phyloP scores from a whole-genome alignment of 2,329 filamentous ascomycete genomes.

The Penicillium sp. region DNA sequence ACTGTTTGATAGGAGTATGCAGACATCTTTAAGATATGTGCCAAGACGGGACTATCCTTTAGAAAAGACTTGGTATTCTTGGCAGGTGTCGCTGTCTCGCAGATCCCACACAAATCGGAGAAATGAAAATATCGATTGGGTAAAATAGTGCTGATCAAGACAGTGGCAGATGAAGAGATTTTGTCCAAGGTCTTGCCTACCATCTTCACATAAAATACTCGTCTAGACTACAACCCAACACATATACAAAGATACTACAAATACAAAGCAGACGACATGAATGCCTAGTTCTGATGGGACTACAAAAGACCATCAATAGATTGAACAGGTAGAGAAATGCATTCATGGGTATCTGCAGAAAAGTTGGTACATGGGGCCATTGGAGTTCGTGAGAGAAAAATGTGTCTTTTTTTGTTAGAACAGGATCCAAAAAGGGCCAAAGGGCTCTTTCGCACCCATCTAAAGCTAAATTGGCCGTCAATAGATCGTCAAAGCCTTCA shows the following conservation, averaged over 20 bases:
- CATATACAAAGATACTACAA: neutral
- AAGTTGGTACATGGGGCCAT: conserved; percentile 32
- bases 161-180: neutral
- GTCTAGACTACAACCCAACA: neutral
- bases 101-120: neutral
- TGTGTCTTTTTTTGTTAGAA: conserved; percentile 30
- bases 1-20: neutral
- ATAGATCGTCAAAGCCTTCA: conserved; percentile 29
- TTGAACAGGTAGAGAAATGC: conserved; percentile 33
- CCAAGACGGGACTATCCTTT: neutral
- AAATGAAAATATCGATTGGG: neutral
- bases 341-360: conserved; percentile 44
- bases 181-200: neutral
- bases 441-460: conserved; percentile 29
- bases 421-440: conserved; percentile 24
- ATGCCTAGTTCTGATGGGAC: conserved; percentile 21
- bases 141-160: neutral
- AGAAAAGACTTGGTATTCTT: conserved; percentile 5
- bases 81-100: neutral
- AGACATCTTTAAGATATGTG: neutral
- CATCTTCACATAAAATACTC: neutral
- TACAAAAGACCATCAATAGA: conserved; percentile 13
- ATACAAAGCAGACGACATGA: conserved; percentile 22
- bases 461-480: conserved; percentile 34
- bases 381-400: conserved; percentile 24